phyloP scores from a whole-genome alignment of 1,284 basidiomycete genomes.

The Moniliella sp. region DNA sequence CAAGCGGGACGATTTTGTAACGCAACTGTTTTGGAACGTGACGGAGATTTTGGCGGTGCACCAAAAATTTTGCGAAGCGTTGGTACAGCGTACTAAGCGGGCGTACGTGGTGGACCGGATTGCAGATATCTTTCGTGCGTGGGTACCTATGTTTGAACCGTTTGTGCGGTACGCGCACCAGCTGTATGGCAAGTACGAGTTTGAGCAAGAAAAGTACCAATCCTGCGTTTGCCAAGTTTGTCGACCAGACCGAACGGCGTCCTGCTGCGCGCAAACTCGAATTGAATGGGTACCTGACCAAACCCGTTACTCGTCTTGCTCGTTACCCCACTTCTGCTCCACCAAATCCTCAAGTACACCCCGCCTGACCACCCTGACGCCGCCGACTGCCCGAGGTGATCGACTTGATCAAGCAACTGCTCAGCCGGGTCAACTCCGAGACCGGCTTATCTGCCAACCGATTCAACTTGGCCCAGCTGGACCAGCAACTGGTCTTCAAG shows the following conservation, averaged over 20 bases:
- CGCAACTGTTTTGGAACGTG: slow-evolving; percentile 94
- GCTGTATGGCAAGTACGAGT: slow-evolving; percentile 97
- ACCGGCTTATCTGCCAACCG: slow-evolving; percentile 76
- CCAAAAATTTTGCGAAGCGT: slow-evolving; percentile 64
- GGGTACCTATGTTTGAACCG: slow-evolving; percentile 63
- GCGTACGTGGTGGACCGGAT: slow-evolving; percentile 76
- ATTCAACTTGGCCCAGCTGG: slow-evolving; percentile 71
- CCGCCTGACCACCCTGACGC: slow-evolving; percentile 77
- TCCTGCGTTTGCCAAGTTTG: slow-evolving; percentile 79
- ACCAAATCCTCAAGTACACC: slow-evolving; percentile 76
- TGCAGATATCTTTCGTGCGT: slow-evolving; percentile 71
- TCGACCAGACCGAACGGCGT: slow-evolving; percentile 67
- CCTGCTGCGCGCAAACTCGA: slow-evolving; percentile 90
- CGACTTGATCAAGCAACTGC: slow-evolving; percentile 56
- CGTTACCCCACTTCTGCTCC: slow-evolving; percentile 80
- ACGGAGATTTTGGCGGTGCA: slow-evolving; percentile 82
- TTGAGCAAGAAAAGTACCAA: slow-evolving; percentile 94
- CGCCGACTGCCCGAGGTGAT: slow-evolving; percentile 56
- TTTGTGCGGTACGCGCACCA: slow-evolving; percentile 87
- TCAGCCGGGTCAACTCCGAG: slow-evolving; percentile 71
- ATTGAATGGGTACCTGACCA: slow-evolving; percentile 84
- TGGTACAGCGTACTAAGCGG: slow-evolving; percentile 82
- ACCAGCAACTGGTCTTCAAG: slow-evolving; percentile 64
- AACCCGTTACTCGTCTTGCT: slow-evolving; percentile 86
- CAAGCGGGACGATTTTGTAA: slow-evolving; percentile 63